Percentiles rank a stretch among this genome's conserved stretches.
Evolutionary conservation across 495 filamentous ascomycete genomes (phyloP).

Genomic region (Chaetomidium leptoderma): DNA sequence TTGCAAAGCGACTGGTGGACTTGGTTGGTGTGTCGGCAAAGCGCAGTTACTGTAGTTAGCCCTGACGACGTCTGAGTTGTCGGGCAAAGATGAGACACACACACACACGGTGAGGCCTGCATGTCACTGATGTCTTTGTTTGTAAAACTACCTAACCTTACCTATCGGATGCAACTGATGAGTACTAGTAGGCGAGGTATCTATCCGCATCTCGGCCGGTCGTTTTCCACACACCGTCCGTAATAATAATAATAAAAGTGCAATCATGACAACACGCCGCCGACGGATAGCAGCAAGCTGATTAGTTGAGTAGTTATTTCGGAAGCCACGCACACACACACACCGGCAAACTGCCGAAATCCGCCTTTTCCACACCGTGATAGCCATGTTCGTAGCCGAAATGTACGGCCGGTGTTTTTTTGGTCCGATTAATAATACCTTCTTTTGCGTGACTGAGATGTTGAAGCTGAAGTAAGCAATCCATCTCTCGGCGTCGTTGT

Average conservation of each 20-base stretch:
- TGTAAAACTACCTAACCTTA: not conserved
- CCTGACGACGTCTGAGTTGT: too few species aligned
- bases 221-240: not conserved
- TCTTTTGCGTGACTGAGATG: not conserved
- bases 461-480: not conserved
- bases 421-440: constrained; percentile 5
- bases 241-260: not conserved
- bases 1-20: too few species aligned
- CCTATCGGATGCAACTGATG: not conserved
- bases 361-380: not conserved
- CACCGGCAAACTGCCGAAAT: constrained; percentile 11
- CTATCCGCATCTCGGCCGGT: constrained; percentile 15
- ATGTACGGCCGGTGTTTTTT: constrained; percentile 1
- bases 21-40: too few species aligned
- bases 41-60: too few species aligned
- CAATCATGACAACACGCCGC: not conserved
- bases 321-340: constrained; percentile 7
- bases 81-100: not conserved
- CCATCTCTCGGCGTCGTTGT: not conserved
- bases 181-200: too few species aligned
- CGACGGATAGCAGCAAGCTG: not conserved
- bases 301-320: too few species aligned
- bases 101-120: constrained; percentile 1
- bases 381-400: constrained; percentile 2
- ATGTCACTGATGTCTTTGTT: too few species aligned